These are phyloP conservation scores for Clavariopsis aquatica DNA, from an alignment of 495 filamentous ascomycete species.

Conservation along the genomic window DNA sequence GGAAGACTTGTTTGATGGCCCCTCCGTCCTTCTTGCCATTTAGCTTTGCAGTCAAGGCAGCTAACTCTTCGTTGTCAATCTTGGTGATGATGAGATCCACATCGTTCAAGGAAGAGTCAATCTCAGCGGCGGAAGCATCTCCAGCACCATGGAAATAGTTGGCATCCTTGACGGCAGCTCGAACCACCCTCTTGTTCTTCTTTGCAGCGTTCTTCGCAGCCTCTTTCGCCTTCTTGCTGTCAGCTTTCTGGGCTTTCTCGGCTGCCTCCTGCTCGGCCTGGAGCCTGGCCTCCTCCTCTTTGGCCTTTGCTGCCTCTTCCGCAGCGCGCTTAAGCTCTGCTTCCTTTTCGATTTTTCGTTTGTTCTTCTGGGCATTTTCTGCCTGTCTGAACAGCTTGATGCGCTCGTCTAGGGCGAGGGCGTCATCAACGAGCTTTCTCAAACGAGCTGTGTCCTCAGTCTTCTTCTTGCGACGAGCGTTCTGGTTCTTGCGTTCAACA, in stretches of 20 bases:
- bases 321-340: constrained; percentile 80
- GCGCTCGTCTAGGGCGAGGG: constrained; percentile 78
- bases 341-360: constrained; percentile 86
- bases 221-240: constrained; percentile 95
- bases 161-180: constrained; percentile 87
- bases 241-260: constrained; percentile 76
- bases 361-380: constrained; percentile 89
- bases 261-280: constrained; percentile 81
- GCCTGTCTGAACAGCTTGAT: constrained; percentile 96
- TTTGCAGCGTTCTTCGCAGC: constrained; percentile 96
- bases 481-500: constrained; percentile 96
- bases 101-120: constrained; percentile 81
- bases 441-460: constrained; percentile 91
- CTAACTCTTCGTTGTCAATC: constrained; percentile 86
- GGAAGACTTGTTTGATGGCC: constrained; percentile 66
- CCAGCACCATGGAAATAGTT: constrained; percentile 80
- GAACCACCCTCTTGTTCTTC: constrained; percentile 98
- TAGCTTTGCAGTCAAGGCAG: constrained; percentile 73
- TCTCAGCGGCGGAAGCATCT: constrained; percentile 67
- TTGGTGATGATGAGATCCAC: constrained; percentile 86
- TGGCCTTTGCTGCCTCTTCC: constrained; percentile 75
- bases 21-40: constrained; percentile 58
- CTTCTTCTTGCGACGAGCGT: constrained; percentile 98
- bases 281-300: constrained; percentile 73
- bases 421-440: constrained; percentile 84